Base-by-base conservation (phyloP, 352 stramenopile genomes). In the Pythium sukuiense region DNA sequence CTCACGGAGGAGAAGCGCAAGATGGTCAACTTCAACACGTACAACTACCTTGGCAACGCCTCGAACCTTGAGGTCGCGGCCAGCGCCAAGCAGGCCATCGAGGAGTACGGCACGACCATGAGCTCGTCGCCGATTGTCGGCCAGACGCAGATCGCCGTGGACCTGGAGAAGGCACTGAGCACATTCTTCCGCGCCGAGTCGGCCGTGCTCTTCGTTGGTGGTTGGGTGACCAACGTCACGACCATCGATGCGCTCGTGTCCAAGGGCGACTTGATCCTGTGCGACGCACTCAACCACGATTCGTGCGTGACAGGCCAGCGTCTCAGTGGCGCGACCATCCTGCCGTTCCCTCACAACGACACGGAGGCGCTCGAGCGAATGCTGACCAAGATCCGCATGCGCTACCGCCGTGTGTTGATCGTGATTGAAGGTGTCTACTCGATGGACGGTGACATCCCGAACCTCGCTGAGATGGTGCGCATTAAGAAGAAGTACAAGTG, bases 21-120 rank as follows among this genome's bases (percentile, higher is more conserved):
- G 48, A 89, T 89, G 79, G 76, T 83, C 29, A 94, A 94, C 80
- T 92, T 91, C 70, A 92, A 92, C 74, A 92, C 85, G 50, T 93
- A 93, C 77, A 93, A 93, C 62, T 93, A 93, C 62, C 74, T 93
- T 16, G 85, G 85, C 20, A 88, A 92, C 52, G 83, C 85, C 2
- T 85, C 76, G 29, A 75, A 92, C 69, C 59, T 66, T 14, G 69
- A 76, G 26, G 81, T 92, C 14, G 75, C 75, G 18, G 68, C 71
- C 56, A 83, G 79, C 20, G 82, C 80, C 2, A 85, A 87, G 65
- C 69, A 76, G 20, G 85, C 71, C 27, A 89, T 93, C 46, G 73
- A 88, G 3, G 73, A 83, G 56, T 91, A 91, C 54, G 85, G 85
- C 37, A 89, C 81, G 33, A 90, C 83, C 1, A 93, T 93, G 85